Base-by-base conservation (phyloP, 2,329 filamentous ascomycete species). In the Aureobasidium zeae region DNA sequence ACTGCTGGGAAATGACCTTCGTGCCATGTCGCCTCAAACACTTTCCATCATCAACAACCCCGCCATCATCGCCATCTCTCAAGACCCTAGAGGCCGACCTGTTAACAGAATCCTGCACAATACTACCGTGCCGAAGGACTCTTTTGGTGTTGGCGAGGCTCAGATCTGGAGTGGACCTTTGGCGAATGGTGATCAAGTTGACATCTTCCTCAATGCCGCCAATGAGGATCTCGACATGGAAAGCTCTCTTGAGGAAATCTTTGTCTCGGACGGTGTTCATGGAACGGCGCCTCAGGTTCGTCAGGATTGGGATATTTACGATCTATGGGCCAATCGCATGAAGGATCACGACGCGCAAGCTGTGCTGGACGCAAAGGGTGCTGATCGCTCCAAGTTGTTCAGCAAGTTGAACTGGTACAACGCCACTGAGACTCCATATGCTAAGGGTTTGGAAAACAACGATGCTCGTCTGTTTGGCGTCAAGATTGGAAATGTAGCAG, bases 261-360 rank as follows among this genome's bases (percentile, higher is more conserved):
- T 76, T 56, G 56, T 69, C 36, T 6, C 6, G 11, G 22, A 25
- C 6, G 22, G 22, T 25, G 22, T 25, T 6, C 68, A 72, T 48
- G 58, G 60, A 25, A 67, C 68, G 3, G 62, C 63, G 0, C 58
- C 55, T 1, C 65, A 65, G 17, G 65, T 65, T 1, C 53, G 59
- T 17, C 55, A 65, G 49, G 59, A 57, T 0, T 77, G 71, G 71
- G 71, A 74, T 48, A 58, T 76, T 5, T 69, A 68, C 35, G 72
- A 77, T 53, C 59, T 77, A 1, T 76, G 73, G 73, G 71, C 65
- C 3, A 68, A 70, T 48, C 61, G 73, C n/a, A 74, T 77, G 70
- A 60, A 75, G 10, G 60, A 65, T 38, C 65, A 25, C 6, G 22
- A 25, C 11, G 22, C 22, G 11, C 22, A 25, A 25, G 22, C 22